Evolutionary conservation across 352 stramenopile genomes (phyloP).

Genomic region (Pythium phragmitis): DNA sequence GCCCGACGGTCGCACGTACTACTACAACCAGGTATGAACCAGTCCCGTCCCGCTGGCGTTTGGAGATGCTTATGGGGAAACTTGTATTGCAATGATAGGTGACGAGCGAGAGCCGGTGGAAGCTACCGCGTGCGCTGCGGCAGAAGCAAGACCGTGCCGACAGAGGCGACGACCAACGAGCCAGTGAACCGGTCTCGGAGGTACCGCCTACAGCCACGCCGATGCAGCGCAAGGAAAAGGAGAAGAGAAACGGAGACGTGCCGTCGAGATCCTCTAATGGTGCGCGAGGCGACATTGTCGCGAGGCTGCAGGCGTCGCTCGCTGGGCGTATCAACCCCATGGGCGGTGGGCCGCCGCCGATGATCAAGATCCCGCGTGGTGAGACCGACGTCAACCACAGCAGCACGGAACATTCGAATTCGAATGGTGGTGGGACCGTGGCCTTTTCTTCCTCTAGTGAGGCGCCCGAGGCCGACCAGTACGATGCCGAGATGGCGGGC

Average conservation of each 20-base stretch:
- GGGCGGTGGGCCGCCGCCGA: conserved; percentile 14
- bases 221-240: neutral
- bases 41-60: neutral
- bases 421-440: neutral
- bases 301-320: conserved; percentile 58
- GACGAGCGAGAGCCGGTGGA: conserved; percentile 66
- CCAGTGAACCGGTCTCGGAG: neutral
- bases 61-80: neutral
- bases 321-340: conserved; percentile 31
- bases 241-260: neutral
- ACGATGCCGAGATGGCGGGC: conserved; percentile 51
- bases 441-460: conserved; percentile 15
- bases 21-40: conserved; percentile 46
- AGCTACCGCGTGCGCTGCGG: conserved; percentile 33
- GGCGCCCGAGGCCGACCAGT: conserved; percentile 35
- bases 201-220: neutral
- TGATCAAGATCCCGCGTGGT: conserved; percentile 24
- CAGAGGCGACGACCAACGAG: neutral
- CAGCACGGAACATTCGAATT: conserved; percentile 5
- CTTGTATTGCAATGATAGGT: conserved; percentile 17
- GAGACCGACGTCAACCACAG: neutral
- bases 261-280: neutral
- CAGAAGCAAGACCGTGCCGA: neutral
- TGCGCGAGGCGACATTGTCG: conserved; percentile 34
- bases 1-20: conserved; percentile 59